phyloP scores from a whole-genome alignment of 2,329 filamentous ascomycete genomes.

The Diatrype stigma region DNA sequence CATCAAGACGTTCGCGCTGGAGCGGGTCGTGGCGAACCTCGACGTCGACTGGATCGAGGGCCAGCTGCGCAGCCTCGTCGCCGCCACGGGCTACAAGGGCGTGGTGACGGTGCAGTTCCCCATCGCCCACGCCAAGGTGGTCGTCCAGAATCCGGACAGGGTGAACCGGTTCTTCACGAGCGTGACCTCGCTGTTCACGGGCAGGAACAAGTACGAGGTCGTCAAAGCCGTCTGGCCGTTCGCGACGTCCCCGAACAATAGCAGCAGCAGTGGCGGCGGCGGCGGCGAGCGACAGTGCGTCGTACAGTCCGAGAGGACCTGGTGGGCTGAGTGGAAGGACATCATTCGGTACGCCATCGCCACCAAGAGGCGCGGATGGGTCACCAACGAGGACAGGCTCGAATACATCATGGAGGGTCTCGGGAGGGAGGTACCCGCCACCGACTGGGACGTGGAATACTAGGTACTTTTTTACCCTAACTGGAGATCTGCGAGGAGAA shows the following conservation, averaged over 20 bases:
- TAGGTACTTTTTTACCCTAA: too few relatives aligned
- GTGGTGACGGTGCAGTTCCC: constrained; percentile 46
- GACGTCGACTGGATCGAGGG: constrained; percentile 53
- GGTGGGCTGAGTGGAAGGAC: constrained; percentile 51
- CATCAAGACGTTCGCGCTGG: constrained; percentile 47
- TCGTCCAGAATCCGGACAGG: constrained; percentile 48
- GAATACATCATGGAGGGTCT: constrained; percentile 49
- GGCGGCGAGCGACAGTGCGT: constrained; percentile 41
- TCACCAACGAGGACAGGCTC: constrained; percentile 51
- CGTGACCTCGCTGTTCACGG: constrained; percentile 47
- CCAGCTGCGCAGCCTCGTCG: constrained; percentile 47
- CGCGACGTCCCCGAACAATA: constrained; percentile 43
- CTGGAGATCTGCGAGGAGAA: too few relatives aligned
- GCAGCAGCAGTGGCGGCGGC: too few relatives aligned
- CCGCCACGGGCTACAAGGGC: constrained; percentile 46
- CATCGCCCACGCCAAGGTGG: constrained; percentile 44
- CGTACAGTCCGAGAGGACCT: constrained; percentile 53
- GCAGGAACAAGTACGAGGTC: constrained; percentile 52
- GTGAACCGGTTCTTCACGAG: constrained; percentile 52
- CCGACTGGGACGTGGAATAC: constrained; percentile 42
- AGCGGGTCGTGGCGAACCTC: constrained; percentile 50
- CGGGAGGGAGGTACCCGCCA: constrained; percentile 29
- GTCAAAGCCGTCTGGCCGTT: constrained; percentile 56
- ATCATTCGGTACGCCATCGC: constrained; percentile 34
- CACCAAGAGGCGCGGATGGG: constrained; percentile 38